A percentile compares a stretch with the other conserved stretches of the same genome.
Conservation (phyloP, 306 rosid genomes). For the Castanea mollissima region DNA sequence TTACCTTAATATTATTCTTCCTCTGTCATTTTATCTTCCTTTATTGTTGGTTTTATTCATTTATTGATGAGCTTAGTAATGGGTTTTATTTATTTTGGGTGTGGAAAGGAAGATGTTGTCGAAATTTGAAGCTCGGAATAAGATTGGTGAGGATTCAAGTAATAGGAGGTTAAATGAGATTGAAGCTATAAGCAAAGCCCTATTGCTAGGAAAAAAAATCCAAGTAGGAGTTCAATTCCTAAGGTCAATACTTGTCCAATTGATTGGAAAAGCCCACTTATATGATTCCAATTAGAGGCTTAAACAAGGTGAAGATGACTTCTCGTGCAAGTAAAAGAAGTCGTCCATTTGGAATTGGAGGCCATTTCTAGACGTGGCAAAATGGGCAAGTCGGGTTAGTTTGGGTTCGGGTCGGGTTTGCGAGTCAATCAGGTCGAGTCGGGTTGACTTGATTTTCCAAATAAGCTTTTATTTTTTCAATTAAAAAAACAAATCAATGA, state of each 20-base stretch:
- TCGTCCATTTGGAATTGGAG: conserved; percentile 89
- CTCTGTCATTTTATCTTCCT: neutral
- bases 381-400: too few species aligned
- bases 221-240: conserved; percentile 35
- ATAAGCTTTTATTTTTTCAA: too few species aligned
- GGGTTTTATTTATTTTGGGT: neutral
- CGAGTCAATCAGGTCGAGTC: too few species aligned
- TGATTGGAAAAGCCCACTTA: conserved; percentile 29
- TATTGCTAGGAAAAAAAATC: conserved; percentile 38
- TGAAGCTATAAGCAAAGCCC: conserved; percentile 56
- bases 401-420: too few species aligned
- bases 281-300: conserved; percentile 40
- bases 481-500: too few species aligned
- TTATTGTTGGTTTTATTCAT: neutral
- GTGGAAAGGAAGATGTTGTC: conserved; percentile 43
- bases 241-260: conserved; percentile 21
- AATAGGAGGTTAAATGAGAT: conserved; percentile 51
- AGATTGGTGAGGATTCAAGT: conserved; percentile 51
- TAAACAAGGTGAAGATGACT: conserved; percentile 39
- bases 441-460: too few species aligned
- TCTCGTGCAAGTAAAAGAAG: conserved; percentile 65
- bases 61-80: neutral
- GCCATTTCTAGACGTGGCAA: neutral
- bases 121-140: conserved; percentile 53
- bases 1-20: too few species aligned